phyloP scores from a whole-genome alignment of 2,329 filamentous ascomycete species.

The Pseudogymnoascus sp. region DNA sequence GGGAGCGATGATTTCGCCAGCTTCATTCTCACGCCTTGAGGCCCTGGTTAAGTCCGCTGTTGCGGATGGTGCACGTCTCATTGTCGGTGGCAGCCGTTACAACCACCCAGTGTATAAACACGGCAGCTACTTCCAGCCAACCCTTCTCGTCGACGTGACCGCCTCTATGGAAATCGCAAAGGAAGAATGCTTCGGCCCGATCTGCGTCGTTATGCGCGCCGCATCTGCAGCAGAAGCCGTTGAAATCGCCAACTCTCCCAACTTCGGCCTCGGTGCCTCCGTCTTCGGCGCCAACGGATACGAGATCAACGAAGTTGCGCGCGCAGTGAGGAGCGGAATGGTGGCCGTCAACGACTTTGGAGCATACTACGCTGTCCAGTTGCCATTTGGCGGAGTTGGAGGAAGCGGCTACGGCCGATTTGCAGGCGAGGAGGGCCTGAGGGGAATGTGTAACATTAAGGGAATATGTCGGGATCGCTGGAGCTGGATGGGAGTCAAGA shows the following conservation, averaged over 20 bases:
- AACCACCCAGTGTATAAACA: slow-evolving; percentile 64
- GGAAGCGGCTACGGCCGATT: slow-evolving; percentile 92
- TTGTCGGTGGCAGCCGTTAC: slow-evolving; percentile 70
- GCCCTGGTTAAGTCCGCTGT: slow-evolving; percentile 71
- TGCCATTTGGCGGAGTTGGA: slow-evolving; percentile 77
- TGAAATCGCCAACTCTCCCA: slow-evolving; percentile 70
- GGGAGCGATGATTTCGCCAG: slow-evolving; percentile 80
- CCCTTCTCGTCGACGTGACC: slow-evolving; percentile 83
- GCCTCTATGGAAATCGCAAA: slow-evolving; percentile 79
- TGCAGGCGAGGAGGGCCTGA: slow-evolving; percentile 80
- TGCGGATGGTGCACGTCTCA: slow-evolving; percentile 66
- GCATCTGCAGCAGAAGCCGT: slow-evolving; percentile 58
- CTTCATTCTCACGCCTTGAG: slow-evolving; percentile 70
- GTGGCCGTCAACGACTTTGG: slow-evolving; percentile 95
- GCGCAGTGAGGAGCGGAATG: slow-evolving; percentile 73
- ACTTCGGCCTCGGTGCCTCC: slow-evolving; percentile 80
- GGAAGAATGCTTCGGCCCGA: slow-evolving; percentile 85
- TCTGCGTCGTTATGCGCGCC: slow-evolving; percentile 80
- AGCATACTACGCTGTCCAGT: slow-evolving; percentile 83
- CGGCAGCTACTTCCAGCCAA: slow-evolving; percentile 90
- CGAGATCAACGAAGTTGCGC: slow-evolving; percentile 57
- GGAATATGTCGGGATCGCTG: slow-evolving; percentile 72
- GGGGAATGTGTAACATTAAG: slow-evolving; percentile 81
- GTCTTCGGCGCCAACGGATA: slow-evolving; percentile 70
- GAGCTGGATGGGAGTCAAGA: slow-evolving; percentile 56